Percentiles rank a stretch among this genome's conserved stretches.
phyloP scores from a whole-genome alignment of 495 filamentous ascomycete species.

The Cenococcum geophilum region DNA sequence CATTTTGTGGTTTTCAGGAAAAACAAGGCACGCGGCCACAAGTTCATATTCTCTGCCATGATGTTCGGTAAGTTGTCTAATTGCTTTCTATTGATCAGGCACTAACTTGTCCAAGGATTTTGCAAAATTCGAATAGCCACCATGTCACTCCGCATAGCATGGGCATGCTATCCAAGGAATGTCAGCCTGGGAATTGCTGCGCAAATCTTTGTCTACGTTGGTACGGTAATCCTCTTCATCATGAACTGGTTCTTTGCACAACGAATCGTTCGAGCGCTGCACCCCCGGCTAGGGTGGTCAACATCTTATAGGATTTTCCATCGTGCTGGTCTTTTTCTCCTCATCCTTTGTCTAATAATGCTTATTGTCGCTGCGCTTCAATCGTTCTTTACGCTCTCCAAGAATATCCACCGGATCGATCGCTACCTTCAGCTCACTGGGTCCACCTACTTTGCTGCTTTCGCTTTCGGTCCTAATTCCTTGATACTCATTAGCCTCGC shows the following conservation, averaged over 20 bases:
- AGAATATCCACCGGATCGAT: slow-evolving; percentile 19
- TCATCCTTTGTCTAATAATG: slow-evolving; percentile 20
- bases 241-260: slow-evolving; percentile 37
- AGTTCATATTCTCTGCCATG: slow-evolving; percentile 49
- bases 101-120: slow-evolving; percentile 44
- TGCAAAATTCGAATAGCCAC: slow-evolving; percentile 65
- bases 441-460: slow-evolving; percentile 28
- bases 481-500: slow-evolving; percentile 18
- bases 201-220: slow-evolving; percentile 45
- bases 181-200: slow-evolving; percentile 61
- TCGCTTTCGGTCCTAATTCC: slow-evolving; percentile 25
- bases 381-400: slow-evolving; percentile 32
- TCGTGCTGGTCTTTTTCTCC: slow-evolving; percentile 13
- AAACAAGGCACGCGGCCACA: slow-evolving; percentile 31
- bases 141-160: slow-evolving; percentile 57
- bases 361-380: slow-evolving; percentile 29
- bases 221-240: slow-evolving; percentile 36
- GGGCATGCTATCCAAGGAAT: slow-evolving; percentile 46
- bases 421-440: slow-evolving; percentile 25
- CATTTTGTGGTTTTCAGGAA: slow-evolving; percentile 31
- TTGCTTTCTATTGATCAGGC: neutral
- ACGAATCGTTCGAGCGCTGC: slow-evolving; percentile 34
- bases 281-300: slow-evolving; percentile 34
- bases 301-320: slow-evolving; percentile 16
- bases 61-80: slow-evolving; percentile 50